Conservation (phyloP, 1,139 yeast genomes). For the Neolecta irregularis region DNA sequence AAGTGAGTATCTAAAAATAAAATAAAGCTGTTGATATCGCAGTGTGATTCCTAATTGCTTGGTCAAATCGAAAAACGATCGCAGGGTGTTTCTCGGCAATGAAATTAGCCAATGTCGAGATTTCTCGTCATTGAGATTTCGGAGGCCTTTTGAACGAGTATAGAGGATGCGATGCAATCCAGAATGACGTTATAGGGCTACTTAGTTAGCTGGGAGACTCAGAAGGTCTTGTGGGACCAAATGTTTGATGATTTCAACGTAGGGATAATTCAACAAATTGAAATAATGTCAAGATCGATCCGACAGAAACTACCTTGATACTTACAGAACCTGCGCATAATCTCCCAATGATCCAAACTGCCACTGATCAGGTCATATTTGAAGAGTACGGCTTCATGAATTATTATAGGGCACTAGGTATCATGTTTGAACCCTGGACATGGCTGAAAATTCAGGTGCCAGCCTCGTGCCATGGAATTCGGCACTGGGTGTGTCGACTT, state of each 20-base stretch:
- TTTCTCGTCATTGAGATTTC: slow-evolving; percentile 56
- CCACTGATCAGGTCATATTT: slow-evolving; percentile 81
- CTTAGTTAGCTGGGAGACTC: slow-evolving; percentile 79
- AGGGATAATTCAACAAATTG: background rate
- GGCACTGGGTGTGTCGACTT: too few species aligned
- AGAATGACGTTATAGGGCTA: slow-evolving; percentile 36
- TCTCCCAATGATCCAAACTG: slow-evolving; percentile 65
- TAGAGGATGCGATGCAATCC: background rate
- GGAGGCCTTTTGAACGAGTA: slow-evolving; percentile 65
- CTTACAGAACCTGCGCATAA: slow-evolving; percentile 71
- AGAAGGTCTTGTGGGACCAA: slow-evolving; percentile 88
- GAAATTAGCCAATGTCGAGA: slow-evolving; percentile 50
- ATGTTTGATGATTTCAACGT: slow-evolving; percentile 27
- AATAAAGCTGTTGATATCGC: slow-evolving; percentile 30
- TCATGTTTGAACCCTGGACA: too few species aligned
- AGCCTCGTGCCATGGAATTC: slow-evolving; percentile 61
- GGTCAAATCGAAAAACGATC: slow-evolving; percentile 53
- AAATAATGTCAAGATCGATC: slow-evolving; percentile 3
- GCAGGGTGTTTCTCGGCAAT: slow-evolving; percentile 58
- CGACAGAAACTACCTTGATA: slow-evolving; percentile 33
- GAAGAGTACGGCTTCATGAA: slow-evolving; percentile 79
- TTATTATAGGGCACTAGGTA: slow-evolving; percentile 36
- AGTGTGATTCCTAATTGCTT: slow-evolving; percentile 45
- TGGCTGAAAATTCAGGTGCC: too few species aligned
- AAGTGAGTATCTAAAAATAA: slow-evolving; percentile 19